Percentiles rank a stretch among this genome's conserved stretches.
Evolutionary conservation across 2,329 filamentous ascomycete species (phyloP).

Genomic region (Pseudogymnoascus sp.): DNA sequence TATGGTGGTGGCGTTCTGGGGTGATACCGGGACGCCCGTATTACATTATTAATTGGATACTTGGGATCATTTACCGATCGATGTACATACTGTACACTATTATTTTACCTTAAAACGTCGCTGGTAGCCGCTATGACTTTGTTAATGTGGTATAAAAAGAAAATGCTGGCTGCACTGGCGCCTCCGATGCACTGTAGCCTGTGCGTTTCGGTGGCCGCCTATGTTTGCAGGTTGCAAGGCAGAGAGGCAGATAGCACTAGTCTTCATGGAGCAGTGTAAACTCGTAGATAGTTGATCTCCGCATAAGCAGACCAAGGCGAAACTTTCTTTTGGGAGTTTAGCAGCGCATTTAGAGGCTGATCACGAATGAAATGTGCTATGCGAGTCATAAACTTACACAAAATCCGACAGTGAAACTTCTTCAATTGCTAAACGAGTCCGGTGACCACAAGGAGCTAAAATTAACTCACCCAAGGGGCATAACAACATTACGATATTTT

Average conservation of each 20-base stretch:
- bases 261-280: conserved; percentile 6
- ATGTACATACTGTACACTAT: not conserved
- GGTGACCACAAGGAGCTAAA: conserved; percentile 6
- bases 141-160: not conserved
- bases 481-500: conserved; percentile 2
- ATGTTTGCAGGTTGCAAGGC: not conserved
- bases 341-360: not conserved
- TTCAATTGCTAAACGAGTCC: conserved; percentile 3
- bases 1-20: not conserved
- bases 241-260: not conserved
- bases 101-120: not conserved
- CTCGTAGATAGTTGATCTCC: not conserved
- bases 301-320: conserved; percentile 1
- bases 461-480: conserved; percentile 3
- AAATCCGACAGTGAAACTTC: conserved; percentile 4
- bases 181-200: not conserved
- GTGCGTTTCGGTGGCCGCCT: not conserved
- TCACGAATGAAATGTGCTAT: conserved; percentile 8
- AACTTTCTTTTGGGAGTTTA: conserved; percentile 1
- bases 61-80: not conserved
- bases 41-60: not conserved
- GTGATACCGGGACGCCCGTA: not conserved
- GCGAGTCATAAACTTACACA: conserved; percentile 6
- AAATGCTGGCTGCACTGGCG: not conserved
- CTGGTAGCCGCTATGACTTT: not conserved